phyloP scores from a whole-genome alignment of 2,329 filamentous ascomycete genomes.

The Penicillium italicum region DNA sequence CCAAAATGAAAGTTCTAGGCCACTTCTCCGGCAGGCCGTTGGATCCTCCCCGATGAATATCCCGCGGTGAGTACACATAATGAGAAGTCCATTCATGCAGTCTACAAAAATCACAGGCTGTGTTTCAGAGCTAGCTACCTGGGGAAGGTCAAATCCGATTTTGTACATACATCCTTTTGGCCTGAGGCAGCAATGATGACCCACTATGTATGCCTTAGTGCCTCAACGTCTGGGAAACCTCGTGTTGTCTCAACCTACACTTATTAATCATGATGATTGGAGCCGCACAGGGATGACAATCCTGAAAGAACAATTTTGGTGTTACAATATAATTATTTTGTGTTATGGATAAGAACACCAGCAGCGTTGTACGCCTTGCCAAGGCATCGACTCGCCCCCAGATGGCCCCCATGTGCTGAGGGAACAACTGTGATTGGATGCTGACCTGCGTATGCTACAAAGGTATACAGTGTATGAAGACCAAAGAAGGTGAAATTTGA shows the following conservation, averaged over 20 bases:
- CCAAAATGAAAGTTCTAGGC: not conserved
- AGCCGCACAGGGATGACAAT: not conserved
- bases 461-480: constrained; percentile 9
- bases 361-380: not conserved
- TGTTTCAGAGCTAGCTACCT: not conserved
- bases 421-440: not conserved
- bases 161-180: not conserved
- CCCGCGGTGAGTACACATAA: not conserved
- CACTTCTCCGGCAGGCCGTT: not conserved
- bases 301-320: not conserved
- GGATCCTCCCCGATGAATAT: not conserved
- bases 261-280: not conserved
- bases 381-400: not conserved
- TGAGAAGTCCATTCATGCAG: not conserved
- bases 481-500: constrained; percentile 15
- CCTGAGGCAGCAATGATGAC: not conserved
- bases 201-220: not conserved
- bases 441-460: not conserved
- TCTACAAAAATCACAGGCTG: not conserved
- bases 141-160: not conserved
- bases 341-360: not conserved
- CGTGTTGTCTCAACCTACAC: not conserved
- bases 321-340: not conserved
- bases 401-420: not conserved
- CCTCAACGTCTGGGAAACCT: not conserved